Base-by-base conservation (phyloP, 2,329 filamentous ascomycete species). In the Westerdykella ornata region DNA sequence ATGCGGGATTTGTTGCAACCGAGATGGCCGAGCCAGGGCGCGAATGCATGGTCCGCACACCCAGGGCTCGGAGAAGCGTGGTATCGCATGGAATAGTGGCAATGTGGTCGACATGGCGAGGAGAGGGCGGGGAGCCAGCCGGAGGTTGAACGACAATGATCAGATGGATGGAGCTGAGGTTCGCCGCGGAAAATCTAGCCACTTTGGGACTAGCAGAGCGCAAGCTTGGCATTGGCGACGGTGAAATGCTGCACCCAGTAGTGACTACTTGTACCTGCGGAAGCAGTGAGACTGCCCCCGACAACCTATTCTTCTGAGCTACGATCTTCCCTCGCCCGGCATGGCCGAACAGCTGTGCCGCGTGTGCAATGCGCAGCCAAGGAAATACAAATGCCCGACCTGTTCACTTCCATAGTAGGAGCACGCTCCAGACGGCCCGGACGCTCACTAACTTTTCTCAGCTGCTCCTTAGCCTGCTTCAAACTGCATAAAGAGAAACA, bases 361-460 rank as follows among this genome's bases (percentile, higher is more conserved):
- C 33, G 60, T 74, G n/a, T 74, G 71, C 56, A 53, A 64, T 31
- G 54, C 56, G 16, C 53, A 60, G 35, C 62, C 65, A n/a, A 69
- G 68, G 36, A 74, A 73, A 53, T 74, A 74, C 64, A 72, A 71
- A 59, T 74, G 71, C 49, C 68, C 70, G n/a, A 63, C 65, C 15
- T 73, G 71, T 51, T 56, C 65, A 44, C 47, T 71, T 22, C 68
- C 65, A 56, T 74, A 73, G 70, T 72, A 55, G 16, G 62, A 49
- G 19, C 28, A 26, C 19, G 26, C 31, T 16, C 18, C 29, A 16
- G 15, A 19, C 14, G 14, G 11, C 29, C 9, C 13, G 19, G 14
- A n/a, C 28, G 29, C 26, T 20, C 35, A 36, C 43, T 53, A n/a
- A 56, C 35, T 16, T 4, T 3, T 2, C 5, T 12, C 11, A 65